Base-by-base conservation (phyloP, 495 filamentous ascomycete species). In the Elaphomyces granulatus region DNA sequence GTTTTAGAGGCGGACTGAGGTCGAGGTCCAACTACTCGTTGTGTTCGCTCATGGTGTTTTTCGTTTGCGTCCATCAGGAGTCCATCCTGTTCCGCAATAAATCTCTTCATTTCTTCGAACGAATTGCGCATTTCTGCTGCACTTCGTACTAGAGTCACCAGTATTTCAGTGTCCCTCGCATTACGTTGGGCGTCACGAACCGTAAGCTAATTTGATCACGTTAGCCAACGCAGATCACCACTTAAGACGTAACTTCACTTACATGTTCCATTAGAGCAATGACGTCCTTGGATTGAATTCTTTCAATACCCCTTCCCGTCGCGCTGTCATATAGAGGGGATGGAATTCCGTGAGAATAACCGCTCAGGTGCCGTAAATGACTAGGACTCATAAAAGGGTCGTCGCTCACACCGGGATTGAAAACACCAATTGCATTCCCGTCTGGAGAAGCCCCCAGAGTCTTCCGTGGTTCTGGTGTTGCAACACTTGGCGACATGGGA, bases 41-140 rank as follows among this genome's bases (percentile, higher is more conserved):
- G 82, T 4, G 80, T 81, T 45, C 80, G 75, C 36, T 95, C 86
- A 18, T 88, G 87, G 52, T 86, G 83, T 46, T 80, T 79, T 49
- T 90, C 83, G 37, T 80, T 84, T 34, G 81, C 73, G 26, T 80
- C 78, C 56, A 93, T 81, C 45, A 94, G 77, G 34, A 81, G 66
- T 21, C 80, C 81, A 51, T 94, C 85, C 34, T 87, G 86, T 32
- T 88, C 81, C 2, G 77, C 78, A 32, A 99, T 75, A 55, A 88
- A 80, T 48, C 75, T 81, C 71, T 92, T 95, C 77, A 99, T 82
- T 46, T 93, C 87, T 49, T 95, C 87, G 52, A 96, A 94, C 9
- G 83, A 88, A 45, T 82, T 94, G 42, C 90, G 84, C 87, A 96
- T 94, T 52, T 99, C 90, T 8, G 92, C 85, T 12, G 92, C 87